These are phyloP conservation scores for Lentinula aciculospora DNA, from an alignment of 768 basidiomycete genomes.

Conservation along the genomic window DNA sequence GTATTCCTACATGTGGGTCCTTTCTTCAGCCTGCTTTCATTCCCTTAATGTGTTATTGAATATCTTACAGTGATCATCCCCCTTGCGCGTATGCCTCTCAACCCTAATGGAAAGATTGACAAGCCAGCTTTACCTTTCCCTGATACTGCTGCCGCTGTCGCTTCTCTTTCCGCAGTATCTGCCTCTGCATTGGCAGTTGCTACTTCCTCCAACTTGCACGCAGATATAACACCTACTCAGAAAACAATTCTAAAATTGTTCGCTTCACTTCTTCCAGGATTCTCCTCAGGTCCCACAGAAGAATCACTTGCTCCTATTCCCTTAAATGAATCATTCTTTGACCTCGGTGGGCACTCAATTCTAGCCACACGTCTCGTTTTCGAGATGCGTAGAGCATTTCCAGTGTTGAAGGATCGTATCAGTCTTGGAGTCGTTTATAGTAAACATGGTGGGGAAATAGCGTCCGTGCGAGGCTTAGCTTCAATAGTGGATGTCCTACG, in stretches of 20 bases:
- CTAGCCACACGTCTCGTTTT: constrained; percentile 96
- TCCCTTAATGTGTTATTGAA: neutral
- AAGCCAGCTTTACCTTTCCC: constrained; percentile 98
- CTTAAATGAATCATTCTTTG: constrained; percentile 93
- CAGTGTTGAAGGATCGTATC: constrained; percentile 69
- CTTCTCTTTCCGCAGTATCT: constrained; percentile 28
- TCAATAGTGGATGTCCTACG: constrained; percentile 69
- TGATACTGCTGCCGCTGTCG: constrained; percentile 74
- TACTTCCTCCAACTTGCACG: neutral
- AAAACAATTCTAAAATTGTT: constrained; percentile 78
- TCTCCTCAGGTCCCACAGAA: neutral
- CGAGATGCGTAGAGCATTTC: constrained; percentile 89
- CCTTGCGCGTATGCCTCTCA: constrained; percentile 91
- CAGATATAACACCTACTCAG: constrained; percentile 20
- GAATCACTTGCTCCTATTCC: constrained; percentile 71
- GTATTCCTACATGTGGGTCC: constrained; percentile 78
- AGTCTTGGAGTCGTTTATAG: constrained; percentile 75
- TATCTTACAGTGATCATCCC: constrained; percentile 79
- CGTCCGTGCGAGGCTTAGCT: constrained; percentile 78
- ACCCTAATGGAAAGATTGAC: constrained; percentile 99
- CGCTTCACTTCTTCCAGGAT: constrained; percentile 63
- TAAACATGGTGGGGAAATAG: constrained; percentile 42
- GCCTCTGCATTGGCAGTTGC: constrained; percentile 11
- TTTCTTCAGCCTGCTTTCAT: constrained; percentile 1
- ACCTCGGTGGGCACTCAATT: constrained; percentile 97